Evolutionary conservation across 805 yeast species (phyloP).

Genomic region (Debaryomyces hansenii): DNA sequence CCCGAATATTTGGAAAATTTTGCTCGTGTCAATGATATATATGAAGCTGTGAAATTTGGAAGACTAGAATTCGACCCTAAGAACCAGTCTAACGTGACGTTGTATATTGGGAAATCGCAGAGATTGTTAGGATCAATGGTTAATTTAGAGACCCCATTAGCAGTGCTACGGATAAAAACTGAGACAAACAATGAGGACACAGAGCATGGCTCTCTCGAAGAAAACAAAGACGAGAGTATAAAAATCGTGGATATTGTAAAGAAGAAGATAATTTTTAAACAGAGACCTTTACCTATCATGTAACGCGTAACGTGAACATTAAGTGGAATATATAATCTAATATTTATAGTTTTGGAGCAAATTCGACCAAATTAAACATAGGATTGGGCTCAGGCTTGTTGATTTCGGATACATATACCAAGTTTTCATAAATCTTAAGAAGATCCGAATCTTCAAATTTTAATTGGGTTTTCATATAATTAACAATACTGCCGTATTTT

Average conservation of each 20-base stretch:
- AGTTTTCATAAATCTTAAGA: slow-evolving; percentile 21
- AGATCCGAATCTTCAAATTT: slow-evolving; percentile 49
- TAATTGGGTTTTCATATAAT: slow-evolving; percentile 46
- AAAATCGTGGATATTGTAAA: slow-evolving; percentile 59
- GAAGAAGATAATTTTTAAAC: slow-evolving; percentile 60
- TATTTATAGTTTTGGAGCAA: not conserved
- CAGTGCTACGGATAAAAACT: slow-evolving; percentile 51
- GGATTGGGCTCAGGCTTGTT: not conserved
- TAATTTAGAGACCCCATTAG: slow-evolving; percentile 64
- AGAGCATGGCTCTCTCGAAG: not conserved
- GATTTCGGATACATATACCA: slow-evolving; percentile 13
- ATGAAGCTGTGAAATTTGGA: slow-evolving; percentile 54
- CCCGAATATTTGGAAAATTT: slow-evolving; percentile 34
- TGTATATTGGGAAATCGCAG: slow-evolving; percentile 69
- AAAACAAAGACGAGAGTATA: slow-evolving; percentile 28
- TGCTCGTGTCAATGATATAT: slow-evolving; percentile 29
- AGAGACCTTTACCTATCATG: slow-evolving; percentile 79
- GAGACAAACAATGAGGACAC: slow-evolving; percentile 9
- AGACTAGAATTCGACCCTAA: slow-evolving; percentile 44
- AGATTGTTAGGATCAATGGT: slow-evolving; percentile 63
- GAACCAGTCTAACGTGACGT: slow-evolving; percentile 45
- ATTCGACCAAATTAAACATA: not conserved
- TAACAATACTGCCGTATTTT: slow-evolving; percentile 54
- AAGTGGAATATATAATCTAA: not conserved
- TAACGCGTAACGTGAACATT: slow-evolving; percentile 22